Conservation (phyloP, 768 basidiomycete genomes). For the Russula compacta region DNA sequence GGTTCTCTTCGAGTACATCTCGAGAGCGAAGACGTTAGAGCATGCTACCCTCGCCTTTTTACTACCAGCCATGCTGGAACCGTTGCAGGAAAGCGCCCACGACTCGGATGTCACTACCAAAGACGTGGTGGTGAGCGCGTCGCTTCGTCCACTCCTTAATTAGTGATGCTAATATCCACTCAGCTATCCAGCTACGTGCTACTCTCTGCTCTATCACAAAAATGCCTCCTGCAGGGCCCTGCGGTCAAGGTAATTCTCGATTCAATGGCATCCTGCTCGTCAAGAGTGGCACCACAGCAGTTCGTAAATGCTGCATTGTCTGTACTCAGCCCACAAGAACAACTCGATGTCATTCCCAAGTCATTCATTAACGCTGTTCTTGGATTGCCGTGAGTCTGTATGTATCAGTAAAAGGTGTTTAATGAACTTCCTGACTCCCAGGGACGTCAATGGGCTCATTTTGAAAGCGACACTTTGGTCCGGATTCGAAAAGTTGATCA, state of each 20-base stretch:
- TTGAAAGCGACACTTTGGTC: constrained; percentile 36
- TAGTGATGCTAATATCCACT: not conserved
- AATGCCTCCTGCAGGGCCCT: constrained; percentile 45
- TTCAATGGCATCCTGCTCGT: constrained; percentile 44
- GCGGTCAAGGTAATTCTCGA: constrained; percentile 53
- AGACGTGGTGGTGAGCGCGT: constrained; percentile 45
- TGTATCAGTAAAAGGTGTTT: not conserved
- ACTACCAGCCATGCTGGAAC: constrained; percentile 54
- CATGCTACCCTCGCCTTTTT: constrained; percentile 59
- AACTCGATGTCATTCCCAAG: constrained; percentile 35
- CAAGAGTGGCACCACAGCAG: constrained; percentile 43
- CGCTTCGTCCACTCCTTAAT: not conserved
- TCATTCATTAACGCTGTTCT: constrained; percentile 8
- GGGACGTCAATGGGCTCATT: constrained; percentile 41
- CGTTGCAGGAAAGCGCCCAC: constrained; percentile 31
- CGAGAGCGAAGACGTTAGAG: constrained; percentile 44
- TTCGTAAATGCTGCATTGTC: constrained; percentile 58
- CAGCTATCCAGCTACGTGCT: constrained; percentile 71
- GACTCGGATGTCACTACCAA: constrained; percentile 23
- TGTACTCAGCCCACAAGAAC: constrained; percentile 54
- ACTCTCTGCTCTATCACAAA: constrained; percentile 59
- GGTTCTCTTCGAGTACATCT: constrained; percentile 70
- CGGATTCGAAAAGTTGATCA: constrained; percentile 49
- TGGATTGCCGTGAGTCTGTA: not conserved
- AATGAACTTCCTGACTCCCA: constrained; percentile 21